These are phyloP conservation scores for Tulasnella sp. DNA, from an alignment of 768 basidiomycete genomes.

Conservation along the genomic window DNA sequence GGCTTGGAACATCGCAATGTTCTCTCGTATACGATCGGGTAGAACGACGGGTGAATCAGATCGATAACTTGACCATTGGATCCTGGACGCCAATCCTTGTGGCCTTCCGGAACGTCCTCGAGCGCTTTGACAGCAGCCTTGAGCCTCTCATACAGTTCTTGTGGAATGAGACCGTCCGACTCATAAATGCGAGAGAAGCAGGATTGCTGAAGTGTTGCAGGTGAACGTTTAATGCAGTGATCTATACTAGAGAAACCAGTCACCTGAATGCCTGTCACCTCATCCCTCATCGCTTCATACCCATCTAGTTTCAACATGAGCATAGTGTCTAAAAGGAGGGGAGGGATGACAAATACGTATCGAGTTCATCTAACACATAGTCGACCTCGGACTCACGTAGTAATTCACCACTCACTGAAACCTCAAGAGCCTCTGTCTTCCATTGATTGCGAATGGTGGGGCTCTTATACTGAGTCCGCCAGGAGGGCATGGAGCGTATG, in stretches of 20 bases:
- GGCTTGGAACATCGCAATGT: constrained; percentile 17
- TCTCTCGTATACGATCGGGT: constrained; percentile 20
- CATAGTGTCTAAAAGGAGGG: neutral
- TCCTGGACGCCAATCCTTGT: constrained; percentile 25
- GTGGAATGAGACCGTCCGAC: constrained; percentile 19
- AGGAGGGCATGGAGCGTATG: constrained; percentile 4
- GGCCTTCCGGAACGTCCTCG: constrained; percentile 18
- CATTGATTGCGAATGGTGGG: neutral
- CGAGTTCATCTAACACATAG: constrained; percentile 3
- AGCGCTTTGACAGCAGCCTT: constrained; percentile 12
- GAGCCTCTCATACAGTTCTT: constrained; percentile 8
- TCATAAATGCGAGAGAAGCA: constrained; percentile 6
- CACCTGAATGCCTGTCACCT: neutral
- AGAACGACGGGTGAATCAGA: constrained; percentile 23
- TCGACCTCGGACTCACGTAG: neutral
- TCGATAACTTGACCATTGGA: constrained; percentile 22
- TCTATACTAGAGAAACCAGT: neutral
- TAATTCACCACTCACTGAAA: neutral
- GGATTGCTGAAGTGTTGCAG: neutral
- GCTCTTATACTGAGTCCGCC: constrained; percentile 7
- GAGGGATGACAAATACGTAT: neutral
- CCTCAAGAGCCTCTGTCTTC: neutral
- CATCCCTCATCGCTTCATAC: neutral
- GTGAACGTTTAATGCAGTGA: neutral
- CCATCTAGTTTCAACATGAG: neutral